Percentiles rank a stretch among this genome's conserved stretches.
Conservation (phyloP, 176 grass and related monocot species). For the Musa acuminata region DNA sequence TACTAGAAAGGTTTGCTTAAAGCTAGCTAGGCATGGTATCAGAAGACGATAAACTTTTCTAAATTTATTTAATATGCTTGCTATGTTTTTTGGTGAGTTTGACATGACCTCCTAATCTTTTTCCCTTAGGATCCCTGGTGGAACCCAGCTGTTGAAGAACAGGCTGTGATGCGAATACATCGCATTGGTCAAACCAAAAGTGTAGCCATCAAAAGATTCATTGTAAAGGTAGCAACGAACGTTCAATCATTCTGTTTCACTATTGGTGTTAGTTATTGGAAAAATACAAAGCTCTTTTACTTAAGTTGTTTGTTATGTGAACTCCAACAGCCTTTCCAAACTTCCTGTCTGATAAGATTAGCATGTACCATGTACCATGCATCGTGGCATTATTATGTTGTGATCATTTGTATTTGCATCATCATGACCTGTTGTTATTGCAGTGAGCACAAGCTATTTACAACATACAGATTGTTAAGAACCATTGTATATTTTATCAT, state of each 20-base stretch:
- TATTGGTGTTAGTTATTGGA: not conserved
- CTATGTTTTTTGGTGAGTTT: not conserved
- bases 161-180: conserved; percentile 92
- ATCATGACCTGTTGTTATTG: too few relatives aligned
- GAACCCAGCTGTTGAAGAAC: conserved; percentile 95
- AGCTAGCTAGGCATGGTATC: too few relatives aligned
- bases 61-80: not conserved
- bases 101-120: not conserved
- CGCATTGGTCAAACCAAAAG: conserved; percentile 76
- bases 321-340: too few relatives aligned
- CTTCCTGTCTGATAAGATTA: too few relatives aligned
- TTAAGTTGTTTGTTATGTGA: not conserved
- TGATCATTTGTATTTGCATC: too few relatives aligned
- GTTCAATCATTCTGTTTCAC: not conserved
- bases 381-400: too few relatives aligned
- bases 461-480: too few relatives aligned
- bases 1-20: too few relatives aligned
- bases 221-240: conserved; percentile 47
- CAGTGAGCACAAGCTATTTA: too few relatives aligned
- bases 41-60: too few relatives aligned
- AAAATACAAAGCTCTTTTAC: not conserved
- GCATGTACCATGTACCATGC: too few relatives aligned
- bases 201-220: conserved; percentile 85
- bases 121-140: conserved; percentile 84
- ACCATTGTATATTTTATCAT: too few relatives aligned